These are phyloP conservation scores for Hippophae tibetana DNA, from an alignment of 306 rosid genomes.

Conservation along the genomic window DNA sequence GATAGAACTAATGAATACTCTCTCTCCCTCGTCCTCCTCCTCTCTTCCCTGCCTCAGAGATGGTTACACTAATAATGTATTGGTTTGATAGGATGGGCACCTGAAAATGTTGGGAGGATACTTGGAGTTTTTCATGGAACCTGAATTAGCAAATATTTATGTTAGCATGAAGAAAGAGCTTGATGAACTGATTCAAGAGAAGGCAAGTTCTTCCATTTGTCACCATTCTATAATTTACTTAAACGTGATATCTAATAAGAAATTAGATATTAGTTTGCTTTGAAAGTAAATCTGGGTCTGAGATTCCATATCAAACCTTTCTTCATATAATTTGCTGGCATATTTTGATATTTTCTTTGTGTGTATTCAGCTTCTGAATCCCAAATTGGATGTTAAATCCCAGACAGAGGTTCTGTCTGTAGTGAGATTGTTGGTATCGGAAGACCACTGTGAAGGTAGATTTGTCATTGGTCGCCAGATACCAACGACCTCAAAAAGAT, in stretches of 20 bases:
- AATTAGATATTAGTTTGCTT: too few relatives aligned
- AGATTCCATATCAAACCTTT: too few relatives aligned
- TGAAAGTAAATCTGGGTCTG: too few relatives aligned
- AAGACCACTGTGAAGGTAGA: slow-evolving; percentile 71
- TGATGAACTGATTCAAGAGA: slow-evolving; percentile 64
- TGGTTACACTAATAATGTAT: background rate
- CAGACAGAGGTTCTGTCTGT: slow-evolving; percentile 60
- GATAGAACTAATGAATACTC: slow-evolving; percentile 1
- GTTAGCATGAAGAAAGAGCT: slow-evolving; percentile 55
- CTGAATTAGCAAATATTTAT: slow-evolving; percentile 63
- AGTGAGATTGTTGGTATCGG: slow-evolving; percentile 71
- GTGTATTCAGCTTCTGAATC: slow-evolving; percentile 65
- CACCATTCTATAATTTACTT: too few relatives aligned
- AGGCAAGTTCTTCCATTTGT: slow-evolving; percentile 29
- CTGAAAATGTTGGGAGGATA: slow-evolving; percentile 51
- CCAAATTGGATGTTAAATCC: slow-evolving; percentile 47
- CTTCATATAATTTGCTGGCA: too few relatives aligned
- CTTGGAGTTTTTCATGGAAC: slow-evolving; percentile 86
- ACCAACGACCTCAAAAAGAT: slow-evolving; percentile 39
- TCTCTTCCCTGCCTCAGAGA: background rate
- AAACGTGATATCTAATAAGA: too few relatives aligned
- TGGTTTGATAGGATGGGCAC: slow-evolving; percentile 46
- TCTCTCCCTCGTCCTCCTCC: slow-evolving; percentile 2
- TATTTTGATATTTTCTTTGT: too few relatives aligned
- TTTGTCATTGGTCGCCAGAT: slow-evolving; percentile 59